Conservation (phyloP, 2,329 filamentous ascomycete species). For the Chaetomium olivaceum region DNA sequence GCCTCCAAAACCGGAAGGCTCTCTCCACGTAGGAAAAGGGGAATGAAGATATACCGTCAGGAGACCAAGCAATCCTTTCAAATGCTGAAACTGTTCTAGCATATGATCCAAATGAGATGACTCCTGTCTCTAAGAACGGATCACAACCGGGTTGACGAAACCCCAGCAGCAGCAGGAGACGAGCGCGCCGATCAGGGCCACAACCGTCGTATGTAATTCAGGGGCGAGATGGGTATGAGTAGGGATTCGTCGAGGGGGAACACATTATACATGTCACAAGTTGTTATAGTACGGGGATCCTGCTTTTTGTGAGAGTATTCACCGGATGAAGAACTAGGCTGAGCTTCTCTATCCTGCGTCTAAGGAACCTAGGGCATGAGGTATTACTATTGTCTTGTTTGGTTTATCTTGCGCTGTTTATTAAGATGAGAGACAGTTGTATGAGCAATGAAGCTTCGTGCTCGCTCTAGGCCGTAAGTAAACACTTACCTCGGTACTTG, state of each 20-base stretch:
- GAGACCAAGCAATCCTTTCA: neutral
- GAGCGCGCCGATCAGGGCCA: neutral
- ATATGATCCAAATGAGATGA: neutral
- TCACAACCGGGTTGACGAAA: neutral
- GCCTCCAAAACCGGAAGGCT: neutral
- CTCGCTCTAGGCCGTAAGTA: neutral
- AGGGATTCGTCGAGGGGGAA: neutral
- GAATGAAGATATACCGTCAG: neutral
- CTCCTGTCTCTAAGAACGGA: neutral
- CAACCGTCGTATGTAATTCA: neutral
- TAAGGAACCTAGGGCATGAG: neutral
- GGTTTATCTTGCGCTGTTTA: neutral
- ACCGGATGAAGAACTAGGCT: neutral
- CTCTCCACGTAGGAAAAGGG: neutral
- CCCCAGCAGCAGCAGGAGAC: neutral
- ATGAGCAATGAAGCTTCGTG: neutral
- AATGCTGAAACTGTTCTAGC: neutral
- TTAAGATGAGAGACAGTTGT: neutral
- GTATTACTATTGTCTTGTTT: neutral
- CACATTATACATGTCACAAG: neutral
- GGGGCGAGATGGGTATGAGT: neutral
- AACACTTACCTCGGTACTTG: no score
- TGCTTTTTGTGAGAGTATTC: neutral
- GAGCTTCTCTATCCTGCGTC: neutral
- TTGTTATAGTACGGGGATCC: neutral